These are phyloP conservation scores for Colletotrichum tanaceti DNA, from an alignment of 2,329 filamentous ascomycete genomes.

Conservation along the genomic window DNA sequence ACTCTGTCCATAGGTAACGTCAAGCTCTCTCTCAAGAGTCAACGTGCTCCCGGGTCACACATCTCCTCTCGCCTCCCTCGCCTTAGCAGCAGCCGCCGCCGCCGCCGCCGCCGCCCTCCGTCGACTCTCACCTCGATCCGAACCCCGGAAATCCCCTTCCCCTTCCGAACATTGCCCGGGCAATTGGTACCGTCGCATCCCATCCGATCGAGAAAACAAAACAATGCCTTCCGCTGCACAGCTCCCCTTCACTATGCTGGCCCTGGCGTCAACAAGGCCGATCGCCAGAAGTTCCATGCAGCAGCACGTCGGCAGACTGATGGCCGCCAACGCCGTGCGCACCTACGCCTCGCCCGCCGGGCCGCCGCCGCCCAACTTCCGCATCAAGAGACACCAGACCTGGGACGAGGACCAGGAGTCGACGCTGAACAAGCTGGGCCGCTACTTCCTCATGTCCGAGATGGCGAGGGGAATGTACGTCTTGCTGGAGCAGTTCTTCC, in stretches of 20 bases:
- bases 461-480: constrained; percentile 99
- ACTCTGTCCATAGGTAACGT: constrained; percentile 37
- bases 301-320: constrained; percentile 31
- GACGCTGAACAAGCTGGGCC: constrained; percentile 84
- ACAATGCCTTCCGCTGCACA: constrained; percentile 40
- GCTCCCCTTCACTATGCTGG: constrained; percentile 40
- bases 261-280: constrained; percentile 37
- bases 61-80: neutral
- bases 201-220: constrained; percentile 26
- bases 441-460: constrained; percentile 95
- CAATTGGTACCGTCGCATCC: constrained; percentile 36
- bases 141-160: constrained; percentile 1
- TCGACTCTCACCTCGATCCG: constrained; percentile 29
- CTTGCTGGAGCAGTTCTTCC: constrained; percentile 96
- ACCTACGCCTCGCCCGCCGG: constrained; percentile 77
- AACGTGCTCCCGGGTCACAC: constrained; percentile 26
- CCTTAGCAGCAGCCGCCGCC: neutral
- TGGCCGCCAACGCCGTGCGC: constrained; percentile 39
- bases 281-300: constrained; percentile 34
- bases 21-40: constrained; percentile 27
- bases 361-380: constrained; percentile 83
- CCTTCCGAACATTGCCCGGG: constrained; percentile 26
- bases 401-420: constrained; percentile 86
- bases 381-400: constrained; percentile 75
- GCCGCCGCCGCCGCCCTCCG: constrained; percentile 13